Evolutionary conservation across 768 basidiomycete species (phyloP), one percentile per base, ranked within the genome.

Genomic region (Lactifluus volemus): DNA sequence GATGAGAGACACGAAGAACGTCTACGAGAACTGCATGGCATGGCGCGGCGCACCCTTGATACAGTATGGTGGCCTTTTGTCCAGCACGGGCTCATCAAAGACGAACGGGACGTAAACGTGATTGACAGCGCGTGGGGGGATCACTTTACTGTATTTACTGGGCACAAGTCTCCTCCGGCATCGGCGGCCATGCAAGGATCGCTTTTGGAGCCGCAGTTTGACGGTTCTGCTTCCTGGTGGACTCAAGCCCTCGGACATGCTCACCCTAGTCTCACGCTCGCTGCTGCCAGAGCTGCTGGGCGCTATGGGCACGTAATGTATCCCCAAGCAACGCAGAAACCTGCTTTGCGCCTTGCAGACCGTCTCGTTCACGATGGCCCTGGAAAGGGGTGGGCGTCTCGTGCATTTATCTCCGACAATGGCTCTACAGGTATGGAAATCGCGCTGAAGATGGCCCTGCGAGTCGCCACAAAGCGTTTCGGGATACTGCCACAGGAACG

Each of bases 151-250:
- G 79, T 89, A 50, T 86, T 83, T 65, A 76, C 79, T 57, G 71
- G 69, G 34, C 70, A 63, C 42, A 67, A 57, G 53, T 49, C 63
- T 17, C 45, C 55, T 47, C 38, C 39, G 14, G 2, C 63, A n/a
- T 60, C 73, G 9, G 34, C 69, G 1, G 58, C 70, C 55, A 30
- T 64, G 51, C 9, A 55, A 32, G 50, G 70, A 65, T 83, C 72
- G 57, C 78, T 76, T 56, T 74, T 79, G 66, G 80, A 77, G 54
- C 79, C 84, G 5, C 84, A 90, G 65, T 82, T 93, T 65, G 95
- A 98, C 68, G 87, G 90, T 4, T 97, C 95, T 0, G 96, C 95
- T 0, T 96, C 93, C 11, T 98, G 96, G 96, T 98, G 96, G 93
- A 98, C 94, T 0, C 96, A 98, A 72, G 81, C 88, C 0, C 73